These are phyloP conservation scores for Delitschia confertaspora DNA, from an alignment of 495 filamentous ascomycete genomes.

Conservation along the genomic window DNA sequence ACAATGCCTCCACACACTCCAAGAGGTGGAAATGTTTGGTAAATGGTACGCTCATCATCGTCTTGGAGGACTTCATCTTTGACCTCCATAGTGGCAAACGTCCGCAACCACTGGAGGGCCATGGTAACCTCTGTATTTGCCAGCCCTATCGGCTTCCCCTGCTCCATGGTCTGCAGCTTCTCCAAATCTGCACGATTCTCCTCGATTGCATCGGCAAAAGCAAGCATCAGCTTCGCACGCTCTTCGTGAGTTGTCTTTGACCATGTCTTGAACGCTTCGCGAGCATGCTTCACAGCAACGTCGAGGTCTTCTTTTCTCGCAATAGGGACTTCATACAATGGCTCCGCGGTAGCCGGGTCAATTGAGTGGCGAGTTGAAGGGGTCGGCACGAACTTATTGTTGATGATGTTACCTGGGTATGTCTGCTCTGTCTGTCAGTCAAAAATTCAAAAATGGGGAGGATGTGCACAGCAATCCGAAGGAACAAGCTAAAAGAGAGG, in stretches of 20 bases:
- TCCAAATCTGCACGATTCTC: conserved; percentile 2
- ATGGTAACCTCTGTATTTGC: conserved; percentile 11
- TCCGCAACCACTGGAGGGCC: conserved; percentile 11
- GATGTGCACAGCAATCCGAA: too few relatives aligned
- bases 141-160: conserved; percentile 11
- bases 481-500: too few relatives aligned
- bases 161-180: conserved; percentile 6
- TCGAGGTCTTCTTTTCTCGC: conserved; percentile 13
- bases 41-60: neutral
- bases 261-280: conserved; percentile 5
- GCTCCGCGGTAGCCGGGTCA: conserved; percentile 13
- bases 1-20: conserved; percentile 45
- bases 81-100: conserved; percentile 8
- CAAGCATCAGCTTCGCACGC: conserved; percentile 4
- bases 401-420: conserved; percentile 19
- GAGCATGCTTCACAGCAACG: conserved; percentile 7
- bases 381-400: conserved; percentile 10
- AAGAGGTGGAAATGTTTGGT: conserved; percentile 42
- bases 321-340: conserved; percentile 16
- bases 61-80: conserved; percentile 10
- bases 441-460: too few relatives aligned
- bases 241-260: conserved; percentile 6
- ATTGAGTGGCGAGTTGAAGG: conserved; percentile 10
- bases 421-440: too few relatives aligned
- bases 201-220: conserved; percentile 13